A percentile compares a stretch with the other conserved stretches of the same genome.
Evolutionary conservation across 352 stramenopile genomes (phyloP).

Genomic region (Globisporangium nodosum): DNA sequence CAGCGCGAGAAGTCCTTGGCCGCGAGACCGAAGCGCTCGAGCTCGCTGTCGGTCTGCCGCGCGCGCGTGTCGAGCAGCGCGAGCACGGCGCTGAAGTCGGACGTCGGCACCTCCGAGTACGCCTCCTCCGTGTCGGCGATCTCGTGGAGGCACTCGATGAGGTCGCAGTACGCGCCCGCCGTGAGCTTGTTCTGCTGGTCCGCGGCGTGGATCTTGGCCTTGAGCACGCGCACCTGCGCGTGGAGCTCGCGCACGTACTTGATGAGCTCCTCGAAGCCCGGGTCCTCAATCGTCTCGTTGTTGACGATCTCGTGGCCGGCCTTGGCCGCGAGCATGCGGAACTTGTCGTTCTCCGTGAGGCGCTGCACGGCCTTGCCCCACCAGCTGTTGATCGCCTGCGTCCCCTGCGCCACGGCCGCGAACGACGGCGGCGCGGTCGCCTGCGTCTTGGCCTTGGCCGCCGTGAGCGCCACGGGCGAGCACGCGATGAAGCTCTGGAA

Average conservation of each 20-base stretch:
- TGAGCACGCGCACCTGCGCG: constrained; percentile 52
- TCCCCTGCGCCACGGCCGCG: constrained; percentile 49
- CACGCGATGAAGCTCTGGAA: constrained; percentile 75
- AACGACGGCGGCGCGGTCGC: constrained; percentile 21
- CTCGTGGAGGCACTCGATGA: constrained; percentile 69
- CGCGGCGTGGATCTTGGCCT: constrained; percentile 50
- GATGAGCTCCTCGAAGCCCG: constrained; percentile 54
- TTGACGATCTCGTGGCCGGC: constrained; percentile 35
- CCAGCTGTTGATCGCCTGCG: constrained; percentile 71
- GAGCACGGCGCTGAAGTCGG: constrained; percentile 59
- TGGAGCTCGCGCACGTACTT: constrained; percentile 67
- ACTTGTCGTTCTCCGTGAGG: constrained; percentile 73
- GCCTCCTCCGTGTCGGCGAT: constrained; percentile 66
- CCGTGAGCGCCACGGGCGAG: constrained; percentile 66
- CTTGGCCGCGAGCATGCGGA: constrained; percentile 56
- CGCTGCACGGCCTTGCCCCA: constrained; percentile 81
- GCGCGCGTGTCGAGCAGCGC: constrained; percentile 68
- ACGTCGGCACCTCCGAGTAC: constrained; percentile 53
- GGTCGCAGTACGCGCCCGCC: constrained; percentile 72
- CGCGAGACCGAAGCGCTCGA: constrained; percentile 54
- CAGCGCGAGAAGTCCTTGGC: constrained; percentile 73
- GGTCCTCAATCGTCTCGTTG: constrained; percentile 55
- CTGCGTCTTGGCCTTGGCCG: constrained; percentile 50
- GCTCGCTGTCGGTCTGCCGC: constrained; percentile 63
- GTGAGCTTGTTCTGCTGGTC: constrained; percentile 69